These are phyloP conservation scores for Tribonema minus DNA, from an alignment of 108 stramenopile genomes.

Conservation along the genomic window DNA sequence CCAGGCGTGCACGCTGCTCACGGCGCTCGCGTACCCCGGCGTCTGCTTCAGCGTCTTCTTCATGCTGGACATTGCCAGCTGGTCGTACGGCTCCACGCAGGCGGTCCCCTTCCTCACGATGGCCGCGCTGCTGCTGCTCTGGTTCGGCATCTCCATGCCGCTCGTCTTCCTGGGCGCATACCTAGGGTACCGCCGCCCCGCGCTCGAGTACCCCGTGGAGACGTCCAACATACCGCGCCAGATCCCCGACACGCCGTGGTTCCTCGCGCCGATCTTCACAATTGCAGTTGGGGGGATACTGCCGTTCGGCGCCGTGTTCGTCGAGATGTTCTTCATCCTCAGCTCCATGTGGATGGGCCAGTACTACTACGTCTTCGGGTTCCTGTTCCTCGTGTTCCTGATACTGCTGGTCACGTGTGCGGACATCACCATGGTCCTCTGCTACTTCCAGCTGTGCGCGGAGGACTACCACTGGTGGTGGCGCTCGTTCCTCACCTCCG, in stretches of 20 bases:
- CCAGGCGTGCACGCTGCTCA: conserved; percentile 79
- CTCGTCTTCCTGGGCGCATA: conserved; percentile 93
- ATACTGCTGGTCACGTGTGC: conserved; percentile 91
- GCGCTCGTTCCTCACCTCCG: conserved; percentile 91
- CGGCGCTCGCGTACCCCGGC: conserved; percentile 85
- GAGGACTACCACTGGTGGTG: conserved; percentile 99
- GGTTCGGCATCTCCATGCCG: conserved; percentile 92
- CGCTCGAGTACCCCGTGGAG: conserved; percentile 83
- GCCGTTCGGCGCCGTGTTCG: conserved; percentile 96
- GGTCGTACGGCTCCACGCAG: conserved; percentile 61
- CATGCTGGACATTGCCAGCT: conserved; percentile 74
- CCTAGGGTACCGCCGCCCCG: conserved; percentile 91
- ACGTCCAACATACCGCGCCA: conserved; percentile 61
- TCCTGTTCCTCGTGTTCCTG: conserved; percentile 84
- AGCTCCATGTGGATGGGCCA: conserved; percentile 94
- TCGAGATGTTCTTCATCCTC: conserved; percentile 99
- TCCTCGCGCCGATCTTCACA: conserved; percentile 66
- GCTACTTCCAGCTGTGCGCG: conserved; percentile 95
- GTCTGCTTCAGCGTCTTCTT: conserved; percentile 77
- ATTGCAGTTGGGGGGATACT: conserved; percentile 86
- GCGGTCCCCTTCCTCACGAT: conserved; percentile 88
- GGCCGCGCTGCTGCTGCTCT: conserved; percentile 78
- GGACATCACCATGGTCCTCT: conserved; percentile 90
- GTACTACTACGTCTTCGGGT: conserved; percentile 99
- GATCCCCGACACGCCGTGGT: conserved; percentile 82